These are phyloP conservation scores for Monosporascus ibericus DNA, from an alignment of 2,329 filamentous ascomycete genomes.

Conservation along the genomic window DNA sequence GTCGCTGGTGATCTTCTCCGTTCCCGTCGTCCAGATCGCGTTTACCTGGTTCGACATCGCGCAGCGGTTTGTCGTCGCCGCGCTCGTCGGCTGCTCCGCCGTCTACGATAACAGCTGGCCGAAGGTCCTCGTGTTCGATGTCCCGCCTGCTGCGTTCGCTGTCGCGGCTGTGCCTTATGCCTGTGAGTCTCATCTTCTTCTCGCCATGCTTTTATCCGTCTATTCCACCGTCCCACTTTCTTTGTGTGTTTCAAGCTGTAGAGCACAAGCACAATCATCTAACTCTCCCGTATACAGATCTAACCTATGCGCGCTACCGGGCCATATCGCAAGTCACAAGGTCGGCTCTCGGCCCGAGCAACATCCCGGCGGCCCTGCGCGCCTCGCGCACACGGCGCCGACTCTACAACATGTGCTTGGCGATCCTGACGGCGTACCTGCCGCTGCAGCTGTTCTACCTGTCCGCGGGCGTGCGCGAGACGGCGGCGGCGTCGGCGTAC, in stretches of 20 bases:
- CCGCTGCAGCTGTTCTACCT: slow-evolving; percentile 39
- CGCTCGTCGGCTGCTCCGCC: slow-evolving; percentile 44
- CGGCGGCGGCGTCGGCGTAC: slow-evolving; percentile 15
- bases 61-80: slow-evolving; percentile 43
- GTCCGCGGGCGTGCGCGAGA: slow-evolving; percentile 32
- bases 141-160: slow-evolving; percentile 39
- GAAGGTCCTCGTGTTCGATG: slow-evolving; percentile 40
- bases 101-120: slow-evolving; percentile 40
- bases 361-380: slow-evolving; percentile 33
- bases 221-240: background rate
- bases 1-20: slow-evolving; percentile 47
- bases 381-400: slow-evolving; percentile 43
- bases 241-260: background rate
- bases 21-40: slow-evolving; percentile 43
- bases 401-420: slow-evolving; percentile 50
- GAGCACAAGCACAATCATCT: background rate
- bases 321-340: slow-evolving; percentile 36
- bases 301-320: slow-evolving; percentile 43
- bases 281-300: slow-evolving; percentile 15
- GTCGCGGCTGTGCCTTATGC: slow-evolving; percentile 40
- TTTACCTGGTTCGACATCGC: slow-evolving; percentile 42
- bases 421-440: slow-evolving; percentile 45
- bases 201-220: background rate
- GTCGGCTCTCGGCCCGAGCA: slow-evolving; percentile 30
- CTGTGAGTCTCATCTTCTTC: slow-evolving; percentile 31